Evolutionary conservation across 2,329 filamentous ascomycete genomes (phyloP).

Genomic region (Botrytis galanthina): DNA sequence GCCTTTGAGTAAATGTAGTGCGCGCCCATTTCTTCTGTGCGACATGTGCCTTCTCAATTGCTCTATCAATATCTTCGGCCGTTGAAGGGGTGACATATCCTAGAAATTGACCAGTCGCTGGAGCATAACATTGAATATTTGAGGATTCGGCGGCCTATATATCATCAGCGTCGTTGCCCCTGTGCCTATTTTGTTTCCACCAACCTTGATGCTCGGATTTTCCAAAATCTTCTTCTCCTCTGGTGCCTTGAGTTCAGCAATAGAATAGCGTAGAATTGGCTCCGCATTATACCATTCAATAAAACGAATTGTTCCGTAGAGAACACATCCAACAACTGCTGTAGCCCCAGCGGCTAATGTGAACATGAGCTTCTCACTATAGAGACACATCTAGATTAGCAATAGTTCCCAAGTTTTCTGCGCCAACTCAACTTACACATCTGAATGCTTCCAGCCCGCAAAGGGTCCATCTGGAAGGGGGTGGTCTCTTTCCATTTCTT

Average conservation of each 20-base stretch:
- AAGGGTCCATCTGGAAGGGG: conserved; percentile 19
- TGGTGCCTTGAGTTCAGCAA: conserved; percentile 61
- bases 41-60: conserved; percentile 67
- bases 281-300: conserved; percentile 38
- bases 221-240: conserved; percentile 57
- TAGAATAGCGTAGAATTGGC: conserved; percentile 54
- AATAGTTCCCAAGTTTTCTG: background rate
- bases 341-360: conserved; percentile 26
- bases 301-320: conserved; percentile 30
- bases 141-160: conserved; percentile 58
- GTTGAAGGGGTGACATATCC: conserved; percentile 77
- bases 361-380: conserved; percentile 30
- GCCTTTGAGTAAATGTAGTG: conserved; percentile 75
- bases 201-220: conserved; percentile 58
- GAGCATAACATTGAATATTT: conserved; percentile 80
- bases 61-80: conserved; percentile 72
- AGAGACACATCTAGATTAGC: conserved; percentile 18
- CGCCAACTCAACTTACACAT: conserved; percentile 28
- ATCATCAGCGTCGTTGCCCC: conserved; percentile 11
- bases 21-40: conserved; percentile 76
- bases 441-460: conserved; percentile 27
- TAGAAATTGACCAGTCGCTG: conserved; percentile 82
- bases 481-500: conserved; percentile 1
- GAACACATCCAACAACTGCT: conserved; percentile 26
- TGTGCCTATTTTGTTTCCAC: conserved; percentile 20